A percentile compares a stretch with the other conserved stretches of the same genome.
These are phyloP conservation scores for Mycena polygramma DNA, from an alignment of 768 basidiomycete genomes.

Conservation along the genomic window DNA sequence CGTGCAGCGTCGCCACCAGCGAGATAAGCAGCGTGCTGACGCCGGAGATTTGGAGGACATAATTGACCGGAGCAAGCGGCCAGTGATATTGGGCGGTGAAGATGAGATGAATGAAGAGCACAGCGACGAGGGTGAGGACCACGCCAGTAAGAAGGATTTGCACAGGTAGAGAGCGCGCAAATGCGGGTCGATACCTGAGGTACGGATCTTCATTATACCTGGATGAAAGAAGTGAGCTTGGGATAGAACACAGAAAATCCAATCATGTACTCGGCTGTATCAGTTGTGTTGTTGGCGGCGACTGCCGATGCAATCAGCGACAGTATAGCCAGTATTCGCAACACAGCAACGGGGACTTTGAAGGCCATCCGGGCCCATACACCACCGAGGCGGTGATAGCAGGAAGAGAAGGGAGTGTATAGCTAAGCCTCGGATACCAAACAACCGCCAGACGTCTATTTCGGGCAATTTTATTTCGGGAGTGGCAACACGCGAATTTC, in stretches of 20 bases:
- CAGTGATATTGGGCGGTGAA: slow-evolving; percentile 98
- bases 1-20: slow-evolving; percentile 80
- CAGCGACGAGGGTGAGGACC: slow-evolving; percentile 84
- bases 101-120: slow-evolving; percentile 91
- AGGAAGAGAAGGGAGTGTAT: not conserved
- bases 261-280: slow-evolving; percentile 12
- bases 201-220: slow-evolving; percentile 74
- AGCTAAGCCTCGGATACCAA: not conserved
- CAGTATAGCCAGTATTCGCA: slow-evolving; percentile 27
- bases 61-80: slow-evolving; percentile 94
- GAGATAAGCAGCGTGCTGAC: slow-evolving; percentile 85
- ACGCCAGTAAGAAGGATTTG: slow-evolving; percentile 91
- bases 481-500: no score
- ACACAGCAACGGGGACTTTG: slow-evolving; percentile 23
- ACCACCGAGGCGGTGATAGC: not conserved
- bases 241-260: not conserved
- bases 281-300: slow-evolving; percentile 18
- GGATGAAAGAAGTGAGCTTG: not conserved
- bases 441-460: slow-evolving; percentile 9
- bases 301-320: slow-evolving; percentile 14
- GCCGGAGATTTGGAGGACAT: slow-evolving; percentile 87
- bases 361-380: slow-evolving; percentile 28
- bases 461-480: not conserved
- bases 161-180: slow-evolving; percentile 90
- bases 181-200: slow-evolving; percentile 80